Evolutionary conservation across 495 filamentous ascomycete species (phyloP).

Genomic region (Hypomontagnella monticulosa): DNA sequence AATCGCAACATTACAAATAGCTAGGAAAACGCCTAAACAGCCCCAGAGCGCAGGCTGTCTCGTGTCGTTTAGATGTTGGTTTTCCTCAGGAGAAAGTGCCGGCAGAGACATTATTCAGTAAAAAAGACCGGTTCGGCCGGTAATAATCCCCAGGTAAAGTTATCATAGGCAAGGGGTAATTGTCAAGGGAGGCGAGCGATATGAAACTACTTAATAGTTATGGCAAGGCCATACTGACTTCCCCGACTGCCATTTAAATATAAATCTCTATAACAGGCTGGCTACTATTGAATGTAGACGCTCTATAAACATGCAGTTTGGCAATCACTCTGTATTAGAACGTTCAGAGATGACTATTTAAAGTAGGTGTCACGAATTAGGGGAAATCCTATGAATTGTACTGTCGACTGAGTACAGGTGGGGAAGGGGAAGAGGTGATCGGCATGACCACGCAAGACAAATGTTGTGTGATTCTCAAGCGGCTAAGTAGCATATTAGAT

Average conservation of each 20-base stretch:
- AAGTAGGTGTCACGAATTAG: constrained; percentile 18
- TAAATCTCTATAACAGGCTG: not conserved
- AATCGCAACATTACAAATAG: constrained; percentile 38
- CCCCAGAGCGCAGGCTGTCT: constrained; percentile 38
- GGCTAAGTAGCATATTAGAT: not conserved
- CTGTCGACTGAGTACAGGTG: not conserved
- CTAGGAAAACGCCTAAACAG: constrained; percentile 32
- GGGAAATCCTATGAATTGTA: not conserved
- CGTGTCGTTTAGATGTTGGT: constrained; percentile 27
- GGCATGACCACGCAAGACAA: too few species aligned
- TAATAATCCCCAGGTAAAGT: not conserved
- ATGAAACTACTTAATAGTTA: not conserved
- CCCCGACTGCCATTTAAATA: constrained; percentile 6
- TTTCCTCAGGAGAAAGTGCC: constrained; percentile 19
- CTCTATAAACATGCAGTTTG: not conserved
- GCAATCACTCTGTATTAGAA: not conserved
- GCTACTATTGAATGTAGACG: not conserved
- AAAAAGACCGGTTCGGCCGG: not conserved
- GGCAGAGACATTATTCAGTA: constrained; percentile 22
- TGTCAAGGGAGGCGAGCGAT: constrained; percentile 5
- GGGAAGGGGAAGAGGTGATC: too few species aligned
- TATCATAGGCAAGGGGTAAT: not conserved
- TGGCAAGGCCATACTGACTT: not conserved
- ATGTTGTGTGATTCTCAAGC: too few species aligned
- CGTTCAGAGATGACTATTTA: constrained; percentile 1